Evolutionary conservation across 2,329 filamentous ascomycete genomes (phyloP), one percentile per base, ranked within the genome.

Genomic region (Clonostachys solani): DNA sequence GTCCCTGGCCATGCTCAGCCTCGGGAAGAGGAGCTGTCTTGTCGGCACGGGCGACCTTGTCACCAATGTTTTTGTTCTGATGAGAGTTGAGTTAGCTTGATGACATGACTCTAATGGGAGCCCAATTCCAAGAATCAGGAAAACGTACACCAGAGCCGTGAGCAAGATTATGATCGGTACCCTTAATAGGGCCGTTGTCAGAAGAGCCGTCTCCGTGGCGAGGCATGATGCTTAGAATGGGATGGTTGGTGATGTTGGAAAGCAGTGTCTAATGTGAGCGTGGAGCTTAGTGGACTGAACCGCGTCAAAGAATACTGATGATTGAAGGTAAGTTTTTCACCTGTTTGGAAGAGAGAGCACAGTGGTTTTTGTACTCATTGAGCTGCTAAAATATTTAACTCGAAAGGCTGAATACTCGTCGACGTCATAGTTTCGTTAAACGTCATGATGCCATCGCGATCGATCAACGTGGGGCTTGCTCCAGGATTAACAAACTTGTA

Each of bases 1-100:
- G 51, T 1, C 60, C 73, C 1, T 57, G 55, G 12, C 75, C 75
- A 48, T 74, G 63, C 49, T 76, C 73, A 19, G 62, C 62, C 57
- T 77, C 67, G 9, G 75, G 75, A 42, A 75, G 54, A 2, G 67
- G 64, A 2, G 75, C 75, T 2, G 72, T 70, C 66, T 78, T 78
- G 60, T 75, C 66, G 13, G 74, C 72, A 47, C 73, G 71, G 45
- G 59, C 54, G 33, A 77, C 73, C 29, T 69, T 66, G 46, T 56
- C 49, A 15, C 54, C 57, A 17, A 77, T 71, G 19, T 69, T 65
- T 43, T 54, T 47, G 33, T 55, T 57, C 61, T 67, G 36, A 41
- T 43, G 49, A 50, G 12, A 12, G 5, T 29, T 29, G 23, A 4
- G 23, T 13, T 5, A 34, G 45, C 19, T 43, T 29, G 13, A 16